A percentile compares a stretch with the other conserved stretches of the same genome.
phyloP scores from a whole-genome alignment of 768 basidiomycete genomes.

The Lactifluus echinatus region DNA sequence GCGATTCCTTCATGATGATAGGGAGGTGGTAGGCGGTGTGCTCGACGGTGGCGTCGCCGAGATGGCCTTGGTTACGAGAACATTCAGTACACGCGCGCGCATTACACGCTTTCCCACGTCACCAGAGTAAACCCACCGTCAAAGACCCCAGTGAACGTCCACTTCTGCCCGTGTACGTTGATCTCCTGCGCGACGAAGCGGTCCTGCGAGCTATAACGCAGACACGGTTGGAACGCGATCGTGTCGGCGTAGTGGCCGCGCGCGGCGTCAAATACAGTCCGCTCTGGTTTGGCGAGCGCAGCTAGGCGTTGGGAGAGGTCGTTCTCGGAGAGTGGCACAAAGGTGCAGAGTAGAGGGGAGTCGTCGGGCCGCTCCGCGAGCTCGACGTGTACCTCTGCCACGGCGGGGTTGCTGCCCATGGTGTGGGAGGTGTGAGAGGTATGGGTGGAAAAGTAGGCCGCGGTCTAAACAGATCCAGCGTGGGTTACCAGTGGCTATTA shows the following conservation, averaged over 20 bases:
- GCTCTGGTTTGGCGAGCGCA: constrained; percentile 12
- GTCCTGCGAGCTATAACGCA: constrained; percentile 34
- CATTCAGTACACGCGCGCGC: background rate
- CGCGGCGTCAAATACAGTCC: constrained; percentile 14
- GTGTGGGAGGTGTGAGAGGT: background rate
- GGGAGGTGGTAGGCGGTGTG: constrained; percentile 36
- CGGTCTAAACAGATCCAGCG: background rate
- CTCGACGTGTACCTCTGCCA: constrained; percentile 13
- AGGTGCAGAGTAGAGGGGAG: constrained; percentile 13
- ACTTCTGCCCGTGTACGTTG: constrained; percentile 31
- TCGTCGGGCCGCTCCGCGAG: constrained; percentile 17
- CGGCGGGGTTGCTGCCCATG: constrained; percentile 2
- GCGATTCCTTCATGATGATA: constrained; percentile 30
- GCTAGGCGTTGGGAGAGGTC: constrained; percentile 13
- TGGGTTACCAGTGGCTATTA: background rate
- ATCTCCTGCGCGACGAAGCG: constrained; percentile 34
- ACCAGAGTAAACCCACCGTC: constrained; percentile 30
- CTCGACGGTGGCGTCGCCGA: constrained; percentile 41
- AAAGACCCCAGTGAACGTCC: constrained; percentile 40
- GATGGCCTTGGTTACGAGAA: constrained; percentile 32
- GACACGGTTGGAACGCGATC: constrained; percentile 38
- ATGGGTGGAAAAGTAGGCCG: background rate
- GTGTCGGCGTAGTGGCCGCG: constrained; percentile 29
- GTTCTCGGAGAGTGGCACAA: constrained; percentile 13
- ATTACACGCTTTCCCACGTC: background rate